A percentile compares a stretch with the other conserved stretches of the same genome.
phyloP scores from a whole-genome alignment of 805 yeast species.

The Candida lessepsii region DNA sequence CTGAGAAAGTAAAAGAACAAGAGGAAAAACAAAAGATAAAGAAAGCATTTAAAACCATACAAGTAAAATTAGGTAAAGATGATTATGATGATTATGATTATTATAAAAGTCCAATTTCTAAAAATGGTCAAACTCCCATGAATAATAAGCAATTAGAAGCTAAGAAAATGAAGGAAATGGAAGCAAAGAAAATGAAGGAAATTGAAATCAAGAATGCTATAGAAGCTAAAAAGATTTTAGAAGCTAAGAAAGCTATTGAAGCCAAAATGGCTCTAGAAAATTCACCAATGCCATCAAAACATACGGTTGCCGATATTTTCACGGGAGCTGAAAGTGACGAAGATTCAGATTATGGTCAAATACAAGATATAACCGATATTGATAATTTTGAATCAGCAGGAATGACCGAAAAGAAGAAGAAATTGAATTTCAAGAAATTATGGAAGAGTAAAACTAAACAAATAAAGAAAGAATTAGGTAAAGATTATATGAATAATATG shows the following conservation, averaged over 20 bases:
- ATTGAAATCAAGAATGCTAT: too few species aligned
- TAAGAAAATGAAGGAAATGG: too few species aligned
- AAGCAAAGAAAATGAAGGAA: too few species aligned
- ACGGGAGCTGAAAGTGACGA: constrained; percentile 18
- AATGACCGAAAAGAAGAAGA: constrained; percentile 15
- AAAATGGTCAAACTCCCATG: too few species aligned
- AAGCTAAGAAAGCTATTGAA: too few species aligned
- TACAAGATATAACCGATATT: constrained; percentile 8
- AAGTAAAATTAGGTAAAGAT: constrained; percentile 28
- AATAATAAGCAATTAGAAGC: too few species aligned
- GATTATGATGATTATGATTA: constrained; percentile 38
- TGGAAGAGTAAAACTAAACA: constrained; percentile 22
- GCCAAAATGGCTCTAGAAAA: too few species aligned
- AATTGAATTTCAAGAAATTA: constrained; percentile 14
- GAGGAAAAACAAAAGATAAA: constrained; percentile 24
- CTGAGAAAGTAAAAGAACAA: constrained; percentile 18
- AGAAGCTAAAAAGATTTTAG: too few species aligned
- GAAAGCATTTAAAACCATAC: constrained; percentile 29
- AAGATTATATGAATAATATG: constrained; percentile 20
- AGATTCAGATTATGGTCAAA: constrained; percentile 15
- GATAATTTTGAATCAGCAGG: constrained; percentile 12
- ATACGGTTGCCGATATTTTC: constrained; percentile 20
- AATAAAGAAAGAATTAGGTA: constrained; percentile 25
- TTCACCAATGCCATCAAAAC: too few species aligned
- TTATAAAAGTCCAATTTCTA: constrained; percentile 18